phyloP scores from a whole-genome alignment of 2,329 filamentous ascomycete genomes.

The Aspergillus ruber region DNA sequence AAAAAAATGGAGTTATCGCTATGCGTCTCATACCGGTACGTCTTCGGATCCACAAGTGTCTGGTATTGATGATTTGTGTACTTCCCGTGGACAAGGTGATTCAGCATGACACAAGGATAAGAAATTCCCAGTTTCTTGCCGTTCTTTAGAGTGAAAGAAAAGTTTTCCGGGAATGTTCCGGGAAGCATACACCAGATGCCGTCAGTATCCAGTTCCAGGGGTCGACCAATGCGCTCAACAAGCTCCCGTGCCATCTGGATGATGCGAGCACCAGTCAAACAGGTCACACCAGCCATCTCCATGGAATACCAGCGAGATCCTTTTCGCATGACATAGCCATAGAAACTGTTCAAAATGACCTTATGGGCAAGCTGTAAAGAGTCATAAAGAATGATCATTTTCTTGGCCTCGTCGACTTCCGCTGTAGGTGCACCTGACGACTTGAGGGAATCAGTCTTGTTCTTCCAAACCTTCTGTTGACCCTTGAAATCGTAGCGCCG shows the following conservation, averaged over 20 bases:
- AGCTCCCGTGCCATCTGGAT: conserved; percentile 93
- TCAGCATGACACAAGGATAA: conserved; percentile 98
- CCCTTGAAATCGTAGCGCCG: conserved; percentile 98
- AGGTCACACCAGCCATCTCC: conserved; percentile 98
- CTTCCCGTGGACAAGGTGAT: conserved; percentile 86
- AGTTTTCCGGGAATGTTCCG: conserved; percentile 93
- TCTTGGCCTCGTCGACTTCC: conserved; percentile 91
- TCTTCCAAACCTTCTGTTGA: conserved; percentile 97
- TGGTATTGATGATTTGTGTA: conserved; percentile 99
- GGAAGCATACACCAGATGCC: conserved; percentile 99
- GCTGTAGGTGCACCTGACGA: conserved; percentile 65
- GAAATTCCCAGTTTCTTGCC: conserved; percentile 96
- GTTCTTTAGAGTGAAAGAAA: conserved; percentile 85
- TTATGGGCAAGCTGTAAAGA: conserved; percentile 96
- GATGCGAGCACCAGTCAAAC: conserved; percentile 89
- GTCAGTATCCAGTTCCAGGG: conserved; percentile 91
- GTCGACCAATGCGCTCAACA: conserved; percentile 86
- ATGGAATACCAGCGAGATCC: conserved; percentile 98
- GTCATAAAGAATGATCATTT: conserved; percentile 96
- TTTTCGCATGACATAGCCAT: conserved; percentile 98
- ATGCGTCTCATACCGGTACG: conserved; percentile 88
- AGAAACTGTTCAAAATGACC: conserved; percentile 98
- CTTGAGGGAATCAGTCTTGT: conserved; percentile 83
- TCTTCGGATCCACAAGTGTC: conserved; percentile 69
- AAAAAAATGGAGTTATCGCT: conserved; percentile 99